Evolutionary conservation across 768 basidiomycete species (phyloP), one percentile per base, ranked within the genome.

Genomic region (Pholiota conissans): DNA sequence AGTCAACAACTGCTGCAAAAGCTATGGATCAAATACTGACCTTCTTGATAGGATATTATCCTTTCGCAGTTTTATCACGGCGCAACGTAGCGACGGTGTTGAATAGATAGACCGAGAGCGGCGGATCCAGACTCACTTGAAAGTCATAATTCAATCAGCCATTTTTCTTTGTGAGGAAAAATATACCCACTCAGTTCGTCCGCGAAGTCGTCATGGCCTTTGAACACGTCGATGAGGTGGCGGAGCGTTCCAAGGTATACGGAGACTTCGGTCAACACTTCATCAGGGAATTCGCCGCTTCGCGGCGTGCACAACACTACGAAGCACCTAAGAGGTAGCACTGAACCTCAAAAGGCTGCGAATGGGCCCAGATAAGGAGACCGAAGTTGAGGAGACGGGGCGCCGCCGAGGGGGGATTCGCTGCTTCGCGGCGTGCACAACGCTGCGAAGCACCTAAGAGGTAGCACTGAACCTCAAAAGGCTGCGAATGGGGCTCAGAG

Each of bases 31-130:
- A 39, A 55, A 58, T 53, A 59, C 70, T 20, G 52, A 91, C 95
- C 84, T 98, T 98, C 76, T 98, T 99, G 65, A 97, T 91, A 0
- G 97, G 97, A 73, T 97, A n/a, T n/a, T n/a, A 99, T 5, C 93
- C 93, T 68, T 92, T 95, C 2, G 93, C 90, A 67, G 90, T 91
- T 75, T 94, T 93, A 70, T 98, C 96, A 63, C 93, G n/a, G n/a
- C n/a, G 87, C 39, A 98, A 76, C 39, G 88, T 86, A 22, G 93
- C 88, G n/a, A 98, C 88, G 48, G 94, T 82, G 53, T 89, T 89
- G 76, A 97, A 93, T 16, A 98, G 78, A 67, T 95, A 95, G 6
- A 96, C 87, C 1, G 96, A 95, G 20, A 98, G 75, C 11, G 97
- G 95, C 11, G 95, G 95, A 47, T 96, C 93, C 74, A 96, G 80